Conservation (phyloP, 208 protist species). For the Leishmania arabica region DNA sequence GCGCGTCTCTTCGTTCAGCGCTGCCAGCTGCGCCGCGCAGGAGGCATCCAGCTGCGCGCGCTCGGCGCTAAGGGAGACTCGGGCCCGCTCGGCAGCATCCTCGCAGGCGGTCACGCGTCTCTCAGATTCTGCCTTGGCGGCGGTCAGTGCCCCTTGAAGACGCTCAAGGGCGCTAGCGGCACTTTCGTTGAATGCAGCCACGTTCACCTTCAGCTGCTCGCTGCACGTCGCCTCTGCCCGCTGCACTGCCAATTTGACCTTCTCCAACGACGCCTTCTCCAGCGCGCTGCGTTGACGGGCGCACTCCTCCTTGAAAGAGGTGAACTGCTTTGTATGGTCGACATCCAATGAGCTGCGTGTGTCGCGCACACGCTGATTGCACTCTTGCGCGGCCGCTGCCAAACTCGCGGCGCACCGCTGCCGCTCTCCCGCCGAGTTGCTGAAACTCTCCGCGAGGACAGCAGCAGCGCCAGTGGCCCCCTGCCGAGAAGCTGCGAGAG, state of each 20-base stretch:
- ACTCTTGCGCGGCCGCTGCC: not conserved
- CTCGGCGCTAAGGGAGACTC: not conserved
- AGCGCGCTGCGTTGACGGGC: not conserved
- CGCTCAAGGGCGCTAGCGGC: not conserved
- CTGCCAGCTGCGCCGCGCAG: constrained; percentile 8
- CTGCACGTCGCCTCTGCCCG: constrained; percentile 10
- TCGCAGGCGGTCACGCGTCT: constrained; percentile 10
- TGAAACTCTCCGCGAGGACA: constrained; percentile 7
- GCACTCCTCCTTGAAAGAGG: constrained; percentile 17
- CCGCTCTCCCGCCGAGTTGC: constrained; percentile 13
- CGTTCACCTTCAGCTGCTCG: not conserved
- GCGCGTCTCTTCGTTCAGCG: constrained; percentile 2
- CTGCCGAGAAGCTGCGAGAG: constrained; percentile 5
- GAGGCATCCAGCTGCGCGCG: constrained; percentile 2
- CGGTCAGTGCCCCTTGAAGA: constrained; percentile 1
- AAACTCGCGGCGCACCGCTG: constrained; percentile 15
- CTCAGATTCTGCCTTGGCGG: not conserved
- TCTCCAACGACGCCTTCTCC: not conserved
- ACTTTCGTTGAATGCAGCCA: not conserved
- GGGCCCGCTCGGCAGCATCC: constrained; percentile 1
- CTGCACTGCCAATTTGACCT: not conserved
- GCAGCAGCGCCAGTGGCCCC: not conserved
- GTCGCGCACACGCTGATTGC: not conserved
- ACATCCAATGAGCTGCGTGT: not conserved
- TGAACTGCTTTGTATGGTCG: constrained; percentile 9